Conservation (phyloP, 2,329 filamentous ascomycete genomes). For the Gnomoniopsis smithogilvyi region DNA sequence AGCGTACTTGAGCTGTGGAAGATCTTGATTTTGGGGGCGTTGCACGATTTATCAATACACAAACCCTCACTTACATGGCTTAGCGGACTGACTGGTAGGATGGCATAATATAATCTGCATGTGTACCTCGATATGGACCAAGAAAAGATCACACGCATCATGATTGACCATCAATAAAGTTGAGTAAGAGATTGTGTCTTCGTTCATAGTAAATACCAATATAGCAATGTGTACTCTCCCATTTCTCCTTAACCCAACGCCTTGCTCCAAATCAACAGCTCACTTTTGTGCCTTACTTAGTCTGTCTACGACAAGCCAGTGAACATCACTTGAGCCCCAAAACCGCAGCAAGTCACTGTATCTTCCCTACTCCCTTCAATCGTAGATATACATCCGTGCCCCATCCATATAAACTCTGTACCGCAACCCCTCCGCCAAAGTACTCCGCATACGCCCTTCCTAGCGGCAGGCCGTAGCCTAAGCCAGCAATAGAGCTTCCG, state of each 20-base stretch:
- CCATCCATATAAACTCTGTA: conserved; percentile 97
- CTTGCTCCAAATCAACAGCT: not conserved
- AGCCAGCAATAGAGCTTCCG: conserved; percentile 78
- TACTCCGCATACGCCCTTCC: conserved; percentile 96
- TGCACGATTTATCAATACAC: conserved; percentile 3
- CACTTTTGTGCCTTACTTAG: not conserved
- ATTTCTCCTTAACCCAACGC: not conserved
- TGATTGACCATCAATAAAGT: not conserved
- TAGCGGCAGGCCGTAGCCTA: conserved; percentile 89
- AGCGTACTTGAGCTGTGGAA: not conserved
- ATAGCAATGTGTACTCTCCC: not conserved
- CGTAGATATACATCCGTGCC: conserved; percentile 68
- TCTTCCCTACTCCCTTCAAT: conserved; percentile 60
- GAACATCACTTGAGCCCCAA: not conserved
- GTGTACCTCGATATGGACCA: not conserved
- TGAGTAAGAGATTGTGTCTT: not conserved
- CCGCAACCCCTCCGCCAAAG: conserved; percentile 89
- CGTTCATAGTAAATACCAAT: conserved; percentile 9
- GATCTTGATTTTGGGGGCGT: conserved; percentile 4
- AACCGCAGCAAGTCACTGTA: conserved; percentile 32
- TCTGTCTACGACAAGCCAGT: not conserved
- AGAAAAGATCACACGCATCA: not conserved
- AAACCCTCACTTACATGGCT: not conserved
- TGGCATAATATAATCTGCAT: conserved; percentile 4
- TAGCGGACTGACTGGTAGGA: not conserved